These are phyloP conservation scores for Mycena capillaripes DNA, from an alignment of 768 basidiomycete species.

Conservation along the genomic window DNA sequence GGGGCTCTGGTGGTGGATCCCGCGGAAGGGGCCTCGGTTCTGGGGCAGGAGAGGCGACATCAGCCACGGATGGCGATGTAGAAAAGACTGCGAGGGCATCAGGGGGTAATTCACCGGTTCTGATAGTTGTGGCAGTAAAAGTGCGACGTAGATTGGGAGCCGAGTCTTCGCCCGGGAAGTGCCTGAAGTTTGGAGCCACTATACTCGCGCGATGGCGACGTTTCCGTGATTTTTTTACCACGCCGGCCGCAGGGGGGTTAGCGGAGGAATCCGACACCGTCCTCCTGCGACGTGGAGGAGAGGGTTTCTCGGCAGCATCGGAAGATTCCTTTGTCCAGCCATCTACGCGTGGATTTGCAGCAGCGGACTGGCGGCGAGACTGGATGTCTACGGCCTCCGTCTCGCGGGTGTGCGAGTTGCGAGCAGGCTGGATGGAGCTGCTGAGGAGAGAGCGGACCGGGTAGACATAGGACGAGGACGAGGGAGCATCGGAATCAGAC, in stretches of 20 bases:
- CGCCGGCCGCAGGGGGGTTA: not conserved
- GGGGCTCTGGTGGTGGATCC: not conserved
- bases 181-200: slow-evolving; percentile 47
- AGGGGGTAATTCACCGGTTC: slow-evolving; percentile 27
- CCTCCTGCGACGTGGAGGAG: slow-evolving; percentile 19
- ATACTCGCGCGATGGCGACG: slow-evolving; percentile 19
- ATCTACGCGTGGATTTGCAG: not conserved
- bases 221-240: slow-evolving; percentile 8
- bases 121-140: slow-evolving; percentile 19
- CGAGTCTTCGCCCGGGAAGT: slow-evolving; percentile 49
- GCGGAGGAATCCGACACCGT: slow-evolving; percentile 29
- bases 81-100: slow-evolving; percentile 36
- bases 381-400: slow-evolving; percentile 1
- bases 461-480: slow-evolving; percentile 52
- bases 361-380: slow-evolving; percentile 7
- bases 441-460: slow-evolving; percentile 57
- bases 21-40: not conserved
- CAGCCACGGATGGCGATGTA: slow-evolving; percentile 22
- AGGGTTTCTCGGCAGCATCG: not conserved
- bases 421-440: slow-evolving; percentile 51
- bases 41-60: slow-evolving; percentile 24
- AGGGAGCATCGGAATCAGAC: not conserved
- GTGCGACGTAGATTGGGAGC: slow-evolving; percentile 41
- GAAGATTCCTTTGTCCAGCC: not conserved
- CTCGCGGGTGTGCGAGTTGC: not conserved